Evolutionary conservation across 2,329 filamentous ascomycete genomes (phyloP).

Genomic region (Aspergillus costaricaensis): DNA sequence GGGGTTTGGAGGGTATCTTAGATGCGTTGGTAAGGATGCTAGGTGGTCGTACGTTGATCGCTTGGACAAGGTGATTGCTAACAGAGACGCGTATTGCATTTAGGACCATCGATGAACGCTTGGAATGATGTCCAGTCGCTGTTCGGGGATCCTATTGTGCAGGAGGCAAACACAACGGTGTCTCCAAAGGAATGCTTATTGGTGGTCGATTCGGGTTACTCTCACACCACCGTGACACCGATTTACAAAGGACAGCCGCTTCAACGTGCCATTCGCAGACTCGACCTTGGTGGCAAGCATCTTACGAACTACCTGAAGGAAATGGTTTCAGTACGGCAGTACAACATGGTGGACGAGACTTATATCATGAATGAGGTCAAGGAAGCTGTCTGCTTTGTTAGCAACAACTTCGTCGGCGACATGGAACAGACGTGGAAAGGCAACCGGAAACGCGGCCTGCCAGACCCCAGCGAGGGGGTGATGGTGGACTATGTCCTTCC

Average conservation of each 20-base stretch:
- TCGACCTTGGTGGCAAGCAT: slow-evolving; percentile 90
- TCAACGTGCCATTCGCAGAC: slow-evolving; percentile 76
- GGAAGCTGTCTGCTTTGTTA: slow-evolving; percentile 82
- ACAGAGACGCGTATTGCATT: not conserved
- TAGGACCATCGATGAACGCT: slow-evolving; percentile 74
- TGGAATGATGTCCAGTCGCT: slow-evolving; percentile 75
- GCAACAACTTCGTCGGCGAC: slow-evolving; percentile 72
- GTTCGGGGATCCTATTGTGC: slow-evolving; percentile 59
- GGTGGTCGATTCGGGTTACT: slow-evolving; percentile 88
- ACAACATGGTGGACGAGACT: slow-evolving; percentile 92
- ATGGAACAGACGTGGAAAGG: slow-evolving; percentile 85
- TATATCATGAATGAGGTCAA: slow-evolving; percentile 97
- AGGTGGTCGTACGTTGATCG: not conserved
- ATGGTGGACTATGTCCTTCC: slow-evolving; percentile 91
- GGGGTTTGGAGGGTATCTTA: slow-evolving; percentile 82
- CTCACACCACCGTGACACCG: slow-evolving; percentile 87
- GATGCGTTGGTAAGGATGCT: slow-evolving; percentile 64
- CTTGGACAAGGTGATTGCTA: too few relatives aligned
- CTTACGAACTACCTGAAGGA: slow-evolving; percentile 92
- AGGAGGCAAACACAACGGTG: slow-evolving; percentile 45
- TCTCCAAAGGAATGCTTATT: slow-evolving; percentile 77
- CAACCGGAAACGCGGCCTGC: slow-evolving; percentile 49
- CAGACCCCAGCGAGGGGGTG: slow-evolving; percentile 49
- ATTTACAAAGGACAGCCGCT: slow-evolving; percentile 78
- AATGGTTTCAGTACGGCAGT: slow-evolving; percentile 84